Evolutionary conservation across 345 rosid species (phyloP).

Genomic region (Boechera retrofracta): DNA sequence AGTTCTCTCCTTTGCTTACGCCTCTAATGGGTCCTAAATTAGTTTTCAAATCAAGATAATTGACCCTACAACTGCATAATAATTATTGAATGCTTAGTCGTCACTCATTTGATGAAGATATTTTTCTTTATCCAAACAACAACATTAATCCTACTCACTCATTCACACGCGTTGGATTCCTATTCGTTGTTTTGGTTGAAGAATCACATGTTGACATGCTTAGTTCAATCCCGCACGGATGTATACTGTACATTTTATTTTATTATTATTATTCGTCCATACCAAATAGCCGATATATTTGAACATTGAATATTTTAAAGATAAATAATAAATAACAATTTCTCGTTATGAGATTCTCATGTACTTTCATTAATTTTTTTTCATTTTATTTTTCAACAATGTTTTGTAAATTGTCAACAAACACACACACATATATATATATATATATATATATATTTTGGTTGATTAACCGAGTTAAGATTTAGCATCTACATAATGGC

Average conservation of each 20-base stretch:
- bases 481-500: background rate
- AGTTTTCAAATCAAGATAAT: slow-evolving; percentile 27
- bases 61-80: slow-evolving; percentile 40
- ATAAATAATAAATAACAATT: background rate
- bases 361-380: no score
- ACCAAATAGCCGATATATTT: background rate
- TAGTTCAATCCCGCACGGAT: slow-evolving; percentile 22
- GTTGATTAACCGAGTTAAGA: background rate
- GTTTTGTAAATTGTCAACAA: background rate
- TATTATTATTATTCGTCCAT: background rate
- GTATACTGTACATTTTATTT: background rate
- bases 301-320: background rate
- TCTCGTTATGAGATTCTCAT: background rate
- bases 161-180: slow-evolving; percentile 20
- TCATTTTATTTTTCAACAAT: no score
- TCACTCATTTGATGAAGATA: slow-evolving; percentile 21
- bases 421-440: no score
- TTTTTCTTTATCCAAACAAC: slow-evolving; percentile 16
- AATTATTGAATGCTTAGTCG: slow-evolving; percentile 24
- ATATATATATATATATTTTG: no score
- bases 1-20: slow-evolving; percentile 32
- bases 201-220: slow-evolving; percentile 30
- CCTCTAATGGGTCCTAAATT: slow-evolving; percentile 17
- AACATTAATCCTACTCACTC: background rate
- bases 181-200: slow-evolving; percentile 16